Conservation (phyloP, 345 rosid species). For the Aurinia saxatilis region DNA sequence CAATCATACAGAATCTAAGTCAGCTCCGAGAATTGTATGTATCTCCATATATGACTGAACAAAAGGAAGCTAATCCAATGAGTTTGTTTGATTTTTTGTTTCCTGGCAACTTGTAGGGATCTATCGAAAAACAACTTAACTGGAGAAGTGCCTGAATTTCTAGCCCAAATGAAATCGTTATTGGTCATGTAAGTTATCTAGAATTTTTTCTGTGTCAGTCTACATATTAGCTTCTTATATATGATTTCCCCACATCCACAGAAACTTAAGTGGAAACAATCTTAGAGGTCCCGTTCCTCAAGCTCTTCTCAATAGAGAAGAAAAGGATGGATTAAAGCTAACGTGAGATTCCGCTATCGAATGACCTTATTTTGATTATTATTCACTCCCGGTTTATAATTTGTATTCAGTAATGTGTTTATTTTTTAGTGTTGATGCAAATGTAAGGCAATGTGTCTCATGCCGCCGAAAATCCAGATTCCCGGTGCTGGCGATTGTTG, state of each 20-base stretch:
- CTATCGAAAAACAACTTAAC: not conserved
- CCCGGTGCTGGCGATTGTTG: not conserved
- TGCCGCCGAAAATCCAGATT: not conserved
- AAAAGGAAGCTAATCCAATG: not conserved
- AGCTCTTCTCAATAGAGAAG: slow-evolving; percentile 22
- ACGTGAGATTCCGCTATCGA: slow-evolving; percentile 11
- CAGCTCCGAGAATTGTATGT: slow-evolving; percentile 29
- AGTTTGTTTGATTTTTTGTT: not conserved
- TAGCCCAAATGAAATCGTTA: slow-evolving; percentile 25
- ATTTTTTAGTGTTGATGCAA: slow-evolving; percentile 28
- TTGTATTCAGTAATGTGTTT: not conserved
- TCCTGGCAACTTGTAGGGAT: slow-evolving; percentile 26
- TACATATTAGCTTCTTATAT: not conserved
- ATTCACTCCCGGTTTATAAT: not conserved
- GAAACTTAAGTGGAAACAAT: slow-evolving; percentile 32
- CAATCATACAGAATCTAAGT: slow-evolving; percentile 13
- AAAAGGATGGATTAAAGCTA: slow-evolving; percentile 15
- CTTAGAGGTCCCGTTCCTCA: slow-evolving; percentile 34
- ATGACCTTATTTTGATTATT: not conserved
- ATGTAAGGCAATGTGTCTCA: slow-evolving; percentile 24
- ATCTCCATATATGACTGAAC: not conserved
- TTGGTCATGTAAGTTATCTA: not conserved
- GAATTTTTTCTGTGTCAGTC: too few relatives aligned
- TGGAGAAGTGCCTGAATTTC: slow-evolving; percentile 35
- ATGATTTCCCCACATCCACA: not conserved